A percentile compares a stretch with the other conserved stretches of the same genome.
phyloP scores from a whole-genome alignment of 1,284 basidiomycete genomes.

The Ustilago hordei region DNA sequence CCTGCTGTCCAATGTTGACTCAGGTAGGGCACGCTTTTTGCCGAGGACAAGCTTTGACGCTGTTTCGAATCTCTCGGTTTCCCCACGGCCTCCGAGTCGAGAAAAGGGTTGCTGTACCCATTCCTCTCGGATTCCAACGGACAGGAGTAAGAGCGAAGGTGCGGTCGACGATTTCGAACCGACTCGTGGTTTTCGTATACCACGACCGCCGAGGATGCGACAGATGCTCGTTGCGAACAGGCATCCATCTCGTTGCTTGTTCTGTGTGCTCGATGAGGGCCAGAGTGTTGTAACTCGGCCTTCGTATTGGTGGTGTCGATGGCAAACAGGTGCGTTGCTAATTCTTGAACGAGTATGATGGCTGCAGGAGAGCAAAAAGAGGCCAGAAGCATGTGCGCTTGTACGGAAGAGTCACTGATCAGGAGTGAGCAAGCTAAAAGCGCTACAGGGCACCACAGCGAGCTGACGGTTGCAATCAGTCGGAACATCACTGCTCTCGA shows the following conservation, averaged over 20 bases:
- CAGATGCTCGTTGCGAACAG: constrained; percentile 9
- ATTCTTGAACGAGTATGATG: constrained; percentile 10
- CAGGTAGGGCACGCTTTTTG: constrained; percentile 36
- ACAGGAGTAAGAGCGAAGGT: constrained; percentile 21
- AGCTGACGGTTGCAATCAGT: not conserved
- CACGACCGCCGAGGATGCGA: constrained; percentile 13
- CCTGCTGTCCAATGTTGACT: constrained; percentile 42
- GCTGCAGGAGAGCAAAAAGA: constrained; percentile 19
- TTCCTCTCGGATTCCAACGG: constrained; percentile 28
- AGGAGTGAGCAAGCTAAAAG: constrained; percentile 6
- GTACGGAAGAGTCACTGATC: not conserved
- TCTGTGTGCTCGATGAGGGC: not conserved
- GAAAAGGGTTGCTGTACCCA: constrained; percentile 15
- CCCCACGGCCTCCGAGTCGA: not conserved
- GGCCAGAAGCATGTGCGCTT: constrained; percentile 9
- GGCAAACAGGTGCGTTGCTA: not conserved
- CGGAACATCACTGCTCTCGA: not conserved
- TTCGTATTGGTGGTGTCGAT: not conserved
- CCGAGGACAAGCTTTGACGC: constrained; percentile 16
- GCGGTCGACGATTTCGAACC: constrained; percentile 17
- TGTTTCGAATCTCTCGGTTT: not conserved
- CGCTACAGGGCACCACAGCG: constrained; percentile 19
- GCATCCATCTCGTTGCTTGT: not conserved
- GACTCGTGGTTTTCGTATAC: not conserved
- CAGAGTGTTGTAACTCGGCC: not conserved